These are phyloP conservation scores for Blepharisma undulans DNA, from an alignment of 169 alveolate species.

Conservation along the genomic window DNA sequence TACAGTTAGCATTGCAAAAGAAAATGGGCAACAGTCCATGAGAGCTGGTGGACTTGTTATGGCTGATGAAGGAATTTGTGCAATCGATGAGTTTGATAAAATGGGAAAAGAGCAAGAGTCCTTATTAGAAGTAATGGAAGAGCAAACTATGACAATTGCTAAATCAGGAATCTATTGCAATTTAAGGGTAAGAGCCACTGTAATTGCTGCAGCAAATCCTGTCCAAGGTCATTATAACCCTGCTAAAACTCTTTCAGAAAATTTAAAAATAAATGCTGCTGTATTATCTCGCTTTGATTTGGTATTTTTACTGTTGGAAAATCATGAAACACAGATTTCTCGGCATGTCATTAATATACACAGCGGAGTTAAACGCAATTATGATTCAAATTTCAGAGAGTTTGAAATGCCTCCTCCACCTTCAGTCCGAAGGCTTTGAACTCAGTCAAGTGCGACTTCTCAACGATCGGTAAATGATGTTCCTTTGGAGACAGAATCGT, in stretches of 20 bases:
- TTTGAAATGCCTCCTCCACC: constrained; percentile 26
- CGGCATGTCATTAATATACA: constrained; percentile 57
- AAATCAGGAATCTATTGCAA: constrained; percentile 69
- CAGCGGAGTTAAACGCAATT: constrained; percentile 51
- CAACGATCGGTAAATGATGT: constrained; percentile 50
- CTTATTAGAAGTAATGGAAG: constrained; percentile 96
- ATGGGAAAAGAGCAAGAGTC: constrained; percentile 84
- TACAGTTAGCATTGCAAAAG: constrained; percentile 89
- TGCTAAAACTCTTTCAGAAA: constrained; percentile 52
- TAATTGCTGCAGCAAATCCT: constrained; percentile 81
- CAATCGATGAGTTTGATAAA: constrained; percentile 92
- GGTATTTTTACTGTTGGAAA: constrained; percentile 55
- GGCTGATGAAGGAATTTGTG: constrained; percentile 95
- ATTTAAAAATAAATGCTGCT: constrained; percentile 69
- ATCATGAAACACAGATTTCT: constrained; percentile 52
- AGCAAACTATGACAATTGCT: constrained; percentile 92
- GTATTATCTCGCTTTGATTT: constrained; percentile 78
- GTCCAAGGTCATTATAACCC: constrained; percentile 55
- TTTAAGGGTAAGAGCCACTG: constrained; percentile 66
- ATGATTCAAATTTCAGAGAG: constrained; percentile 52
- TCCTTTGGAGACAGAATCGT: constrained; percentile 91
- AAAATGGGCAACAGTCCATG: constrained; percentile 87
- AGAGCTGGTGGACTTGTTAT: constrained; percentile 95
- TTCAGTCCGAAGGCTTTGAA: constrained; percentile 75
- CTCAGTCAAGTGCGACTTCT: constrained; percentile 89